These are phyloP conservation scores for Boletus bicolor DNA, from an alignment of 768 basidiomycete genomes.

Conservation along the genomic window DNA sequence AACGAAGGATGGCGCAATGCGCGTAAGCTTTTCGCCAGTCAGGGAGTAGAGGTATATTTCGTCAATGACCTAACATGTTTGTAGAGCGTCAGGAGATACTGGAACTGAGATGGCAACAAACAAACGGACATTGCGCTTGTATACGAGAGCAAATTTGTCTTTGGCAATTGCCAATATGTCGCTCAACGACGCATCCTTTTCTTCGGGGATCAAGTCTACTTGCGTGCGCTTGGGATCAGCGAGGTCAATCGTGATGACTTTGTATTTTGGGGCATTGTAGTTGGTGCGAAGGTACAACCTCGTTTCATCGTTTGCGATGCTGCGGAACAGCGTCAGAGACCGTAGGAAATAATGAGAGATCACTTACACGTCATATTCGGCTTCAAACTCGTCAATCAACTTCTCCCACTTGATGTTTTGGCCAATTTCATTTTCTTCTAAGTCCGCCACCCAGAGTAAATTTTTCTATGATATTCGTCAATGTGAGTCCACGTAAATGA, in stretches of 20 bases:
- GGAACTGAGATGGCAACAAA: not conserved
- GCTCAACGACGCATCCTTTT: constrained; percentile 58
- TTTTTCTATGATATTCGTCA: constrained; percentile 55
- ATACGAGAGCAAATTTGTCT: constrained; percentile 58
- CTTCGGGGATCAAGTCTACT: constrained; percentile 67
- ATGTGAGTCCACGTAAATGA: not conserved
- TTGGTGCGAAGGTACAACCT: constrained; percentile 66
- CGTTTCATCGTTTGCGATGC: constrained; percentile 62
- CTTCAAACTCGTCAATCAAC: constrained; percentile 64
- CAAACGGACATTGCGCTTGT: constrained; percentile 66
- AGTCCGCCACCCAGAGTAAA: constrained; percentile 68
- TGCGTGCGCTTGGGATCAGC: constrained; percentile 44
- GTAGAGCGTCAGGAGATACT: constrained; percentile 2
- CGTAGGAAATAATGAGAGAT: not conserved
- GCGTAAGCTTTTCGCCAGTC: constrained; percentile 49
- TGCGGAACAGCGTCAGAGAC: constrained; percentile 25
- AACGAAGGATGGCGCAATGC: constrained; percentile 63
- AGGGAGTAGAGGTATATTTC: constrained; percentile 70
- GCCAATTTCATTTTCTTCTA: constrained; percentile 56
- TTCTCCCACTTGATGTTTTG: constrained; percentile 71
- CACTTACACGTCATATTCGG: constrained; percentile 61
- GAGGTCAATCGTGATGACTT: constrained; percentile 63
- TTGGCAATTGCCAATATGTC: constrained; percentile 45
- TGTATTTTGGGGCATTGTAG: constrained; percentile 60
- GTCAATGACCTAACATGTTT: constrained; percentile 57